phyloP scores from a whole-genome alignment of 345 rosid genomes.

The Corchorus capsularis region DNA sequence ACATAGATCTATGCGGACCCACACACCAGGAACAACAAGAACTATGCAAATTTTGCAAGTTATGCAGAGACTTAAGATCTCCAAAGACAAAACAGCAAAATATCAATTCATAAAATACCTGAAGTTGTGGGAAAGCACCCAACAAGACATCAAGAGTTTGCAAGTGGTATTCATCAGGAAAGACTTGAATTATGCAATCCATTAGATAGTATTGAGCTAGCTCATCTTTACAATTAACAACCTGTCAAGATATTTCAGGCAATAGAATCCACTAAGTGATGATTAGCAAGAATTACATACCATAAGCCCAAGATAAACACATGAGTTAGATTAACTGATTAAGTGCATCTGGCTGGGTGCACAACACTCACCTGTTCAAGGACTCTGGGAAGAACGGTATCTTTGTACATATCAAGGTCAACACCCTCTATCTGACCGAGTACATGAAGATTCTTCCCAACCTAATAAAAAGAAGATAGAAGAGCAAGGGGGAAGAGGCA shows the following conservation, averaged over 20 bases:
- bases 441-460: slow-evolving; percentile 98
- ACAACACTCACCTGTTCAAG: slow-evolving; percentile 75
- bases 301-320: slow-evolving; percentile 11
- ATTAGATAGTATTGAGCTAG: slow-evolving; percentile 89
- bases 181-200: slow-evolving; percentile 99
- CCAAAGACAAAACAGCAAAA: not conserved
- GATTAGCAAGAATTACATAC: slow-evolving; percentile 15
- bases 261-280: slow-evolving; percentile 2
- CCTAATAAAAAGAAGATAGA: slow-evolving; percentile 44
- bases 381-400: slow-evolving; percentile 92
- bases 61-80: not conserved
- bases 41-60: not conserved
- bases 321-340: not conserved
- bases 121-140: slow-evolving; percentile 97
- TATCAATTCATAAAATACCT: slow-evolving; percentile 50
- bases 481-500: slow-evolving; percentile 20
- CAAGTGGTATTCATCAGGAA: slow-evolving; percentile 98
- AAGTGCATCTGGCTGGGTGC: not conserved
- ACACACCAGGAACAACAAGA: not conserved
- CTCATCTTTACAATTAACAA: slow-evolving; percentile 97
- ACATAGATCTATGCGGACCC: not conserved
- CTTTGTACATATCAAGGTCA: slow-evolving; percentile 94
- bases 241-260: slow-evolving; percentile 50
- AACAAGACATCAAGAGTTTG: slow-evolving; percentile 94
- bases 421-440: slow-evolving; percentile 98